These are phyloP conservation scores for Besnoitia besnoiti DNA, from an alignment of 169 alveolate genomes.

Conservation along the genomic window DNA sequence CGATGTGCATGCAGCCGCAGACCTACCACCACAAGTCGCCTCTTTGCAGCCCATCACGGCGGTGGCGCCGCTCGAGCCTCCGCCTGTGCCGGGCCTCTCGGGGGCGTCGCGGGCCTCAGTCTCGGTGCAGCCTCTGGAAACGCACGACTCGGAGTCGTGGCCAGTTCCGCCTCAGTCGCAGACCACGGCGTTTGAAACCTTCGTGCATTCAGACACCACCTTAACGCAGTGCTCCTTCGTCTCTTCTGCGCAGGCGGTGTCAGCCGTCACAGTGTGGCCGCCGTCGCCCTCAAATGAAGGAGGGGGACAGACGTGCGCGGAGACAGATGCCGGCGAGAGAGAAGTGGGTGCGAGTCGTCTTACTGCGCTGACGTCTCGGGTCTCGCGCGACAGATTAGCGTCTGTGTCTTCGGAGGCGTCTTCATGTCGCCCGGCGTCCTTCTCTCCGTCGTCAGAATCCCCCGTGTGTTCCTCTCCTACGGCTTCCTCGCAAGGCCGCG, in stretches of 20 bases:
- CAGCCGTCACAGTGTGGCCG: not conserved
- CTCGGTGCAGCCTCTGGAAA: not conserved
- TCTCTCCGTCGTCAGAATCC: not conserved
- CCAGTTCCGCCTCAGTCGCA: not conserved
- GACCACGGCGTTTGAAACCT: not conserved
- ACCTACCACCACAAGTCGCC: not conserved
- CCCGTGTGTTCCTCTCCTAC: not conserved
- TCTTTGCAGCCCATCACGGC: not conserved
- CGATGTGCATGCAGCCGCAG: not conserved
- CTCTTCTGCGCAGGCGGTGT: not conserved
- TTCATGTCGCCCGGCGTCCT: not conserved
- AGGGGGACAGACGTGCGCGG: not conserved
- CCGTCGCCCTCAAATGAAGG: not conserved
- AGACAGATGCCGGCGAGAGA: not conserved
- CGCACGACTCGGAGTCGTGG: not conserved
- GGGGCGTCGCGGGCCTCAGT: not conserved
- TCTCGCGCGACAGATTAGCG: not conserved
- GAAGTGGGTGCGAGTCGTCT: not conserved
- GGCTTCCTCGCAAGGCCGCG: not conserved
- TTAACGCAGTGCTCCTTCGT: not conserved
- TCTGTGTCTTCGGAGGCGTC: not conserved
- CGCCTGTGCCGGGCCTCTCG: not conserved
- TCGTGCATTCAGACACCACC: not conserved
- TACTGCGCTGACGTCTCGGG: not conserved
- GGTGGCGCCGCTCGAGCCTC: not conserved